These are phyloP conservation scores for Sextonia rubra DNA, from an alignment of 164 flowering plant species.

Conservation along the genomic window DNA sequence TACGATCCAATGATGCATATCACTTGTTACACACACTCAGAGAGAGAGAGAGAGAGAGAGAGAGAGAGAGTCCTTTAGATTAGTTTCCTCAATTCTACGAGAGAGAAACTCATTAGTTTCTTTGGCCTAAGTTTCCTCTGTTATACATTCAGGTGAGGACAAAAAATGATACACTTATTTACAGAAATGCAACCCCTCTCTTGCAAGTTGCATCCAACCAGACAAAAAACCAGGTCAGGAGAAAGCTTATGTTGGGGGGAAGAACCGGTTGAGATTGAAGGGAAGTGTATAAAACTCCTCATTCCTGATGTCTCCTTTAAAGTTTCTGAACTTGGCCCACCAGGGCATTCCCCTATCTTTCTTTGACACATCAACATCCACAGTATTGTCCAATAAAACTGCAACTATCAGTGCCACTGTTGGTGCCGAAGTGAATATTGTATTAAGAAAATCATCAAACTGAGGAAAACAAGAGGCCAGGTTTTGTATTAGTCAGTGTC, in stretches of 20 bases:
- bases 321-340: conserved; percentile 25
- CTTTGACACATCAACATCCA: conserved; percentile 13
- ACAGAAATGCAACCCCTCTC: not conserved
- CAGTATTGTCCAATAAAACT: conserved; percentile 17
- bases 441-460: conserved; percentile 21
- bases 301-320: conserved; percentile 19
- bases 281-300: conserved; percentile 25
- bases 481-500: too few species aligned
- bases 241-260: conserved; percentile 15
- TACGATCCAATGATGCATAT: too few species aligned
- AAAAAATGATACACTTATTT: too few species aligned
- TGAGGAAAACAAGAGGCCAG: conserved; percentile 5
- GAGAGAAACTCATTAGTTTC: not conserved
- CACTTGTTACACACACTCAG: too few species aligned
- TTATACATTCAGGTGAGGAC: too few species aligned
- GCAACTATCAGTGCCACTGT: conserved; percentile 20
- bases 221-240: not conserved
- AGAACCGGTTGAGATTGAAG: conserved; percentile 20
- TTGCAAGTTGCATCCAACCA: not conserved
- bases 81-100: not conserved
- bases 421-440: conserved; percentile 21
- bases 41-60: too few species aligned
- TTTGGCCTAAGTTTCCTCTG: too few species aligned
- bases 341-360: conserved; percentile 27
- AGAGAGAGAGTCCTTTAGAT: not conserved